phyloP scores from a whole-genome alignment of 1,284 basidiomycete species.

The Tilletia setariae region DNA sequence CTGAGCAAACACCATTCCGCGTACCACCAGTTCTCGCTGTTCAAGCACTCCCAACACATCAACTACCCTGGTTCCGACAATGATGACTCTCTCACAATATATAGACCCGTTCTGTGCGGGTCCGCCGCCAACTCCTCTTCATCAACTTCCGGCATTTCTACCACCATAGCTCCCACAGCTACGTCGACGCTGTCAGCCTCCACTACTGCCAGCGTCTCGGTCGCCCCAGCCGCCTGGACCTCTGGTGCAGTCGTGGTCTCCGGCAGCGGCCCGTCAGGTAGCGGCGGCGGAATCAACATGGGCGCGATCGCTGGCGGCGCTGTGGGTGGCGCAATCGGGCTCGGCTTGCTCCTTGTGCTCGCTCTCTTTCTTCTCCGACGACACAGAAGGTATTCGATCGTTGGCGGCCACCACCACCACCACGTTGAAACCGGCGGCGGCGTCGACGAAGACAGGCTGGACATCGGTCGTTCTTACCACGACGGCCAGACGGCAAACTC shows the following conservation, averaged over 20 bases:
- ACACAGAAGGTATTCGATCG: constrained; percentile 27
- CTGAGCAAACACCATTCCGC: neutral
- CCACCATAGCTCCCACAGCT: neutral
- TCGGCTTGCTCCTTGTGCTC: constrained; percentile 23
- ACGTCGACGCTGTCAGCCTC: neutral
- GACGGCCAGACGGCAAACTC: no score
- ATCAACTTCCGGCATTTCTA: neutral
- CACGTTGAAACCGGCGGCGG: neutral
- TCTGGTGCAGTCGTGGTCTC: no score
- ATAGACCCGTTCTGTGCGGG: no score
- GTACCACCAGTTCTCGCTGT: neutral
- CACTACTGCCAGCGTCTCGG: neutral
- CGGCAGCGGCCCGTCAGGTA: neutral
- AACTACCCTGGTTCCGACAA: neutral
- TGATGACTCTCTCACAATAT: neutral
- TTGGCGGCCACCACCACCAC: neutral
- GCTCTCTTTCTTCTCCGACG: constrained; percentile 27
- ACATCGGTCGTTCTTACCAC: neutral
- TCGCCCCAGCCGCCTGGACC: neutral
- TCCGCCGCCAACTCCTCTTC: no score
- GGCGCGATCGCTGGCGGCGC: constrained; percentile 38
- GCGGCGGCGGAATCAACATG: neutral
- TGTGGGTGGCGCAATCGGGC: constrained; percentile 29
- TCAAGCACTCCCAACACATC: neutral
- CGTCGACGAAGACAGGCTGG: neutral